Base-by-base conservation (phyloP, 202 grass and related monocot genomes). In the Brachypodium distachyon region DNA sequence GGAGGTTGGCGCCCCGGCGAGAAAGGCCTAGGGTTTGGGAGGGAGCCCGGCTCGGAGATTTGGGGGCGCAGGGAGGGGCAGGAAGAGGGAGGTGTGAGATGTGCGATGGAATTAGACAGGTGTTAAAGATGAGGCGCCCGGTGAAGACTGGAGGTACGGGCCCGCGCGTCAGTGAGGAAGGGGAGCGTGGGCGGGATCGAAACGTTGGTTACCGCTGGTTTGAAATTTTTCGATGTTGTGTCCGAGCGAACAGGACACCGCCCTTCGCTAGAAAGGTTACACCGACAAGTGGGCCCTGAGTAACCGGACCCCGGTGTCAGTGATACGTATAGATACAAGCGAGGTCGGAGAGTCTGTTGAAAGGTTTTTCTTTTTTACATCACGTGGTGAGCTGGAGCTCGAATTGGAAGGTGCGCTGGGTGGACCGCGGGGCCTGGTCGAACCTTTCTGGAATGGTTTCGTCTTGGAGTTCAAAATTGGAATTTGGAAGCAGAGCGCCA, bases 1-100 rank as follows among this genome's bases (percentile, higher is more conserved):
- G 49, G 76, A 40, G 83, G 22, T 40, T 3, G 38, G 38, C 76
- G 39, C 60, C 50, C 68, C 33, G 9, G 40, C 16, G 41, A 4
- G 43, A 54, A 74, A 81, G 60, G 40, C 31, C 73, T 84, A 88
- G 86, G 81, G 81, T 88, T 81, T 84, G 81, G 86, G 63, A 81
- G 81, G 86, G 63, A 81, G 84, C 84, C 78, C 74, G 51, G 31
- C 39, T 47, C 75, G 36, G 74, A 79, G 75, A 83, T 74, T 61
- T 36, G 42, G 40, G 74, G 63, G 42, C 12, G 33, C 18, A n/a
- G 38, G 2, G 19, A 36, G 43, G 26, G 28, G 11, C 0, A 5
- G 58, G 44, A n/a, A 37, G 27, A 28, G 37, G 23, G 31, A 59
- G 28, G 21, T n/a, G 28, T 18, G 73, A 34, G 25, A 50, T 12